Percentiles rank a stretch among this genome's conserved stretches.
These are phyloP conservation scores for Saxophila tyrrhenica DNA, from an alignment of 495 filamentous ascomycete species.

Conservation along the genomic window DNA sequence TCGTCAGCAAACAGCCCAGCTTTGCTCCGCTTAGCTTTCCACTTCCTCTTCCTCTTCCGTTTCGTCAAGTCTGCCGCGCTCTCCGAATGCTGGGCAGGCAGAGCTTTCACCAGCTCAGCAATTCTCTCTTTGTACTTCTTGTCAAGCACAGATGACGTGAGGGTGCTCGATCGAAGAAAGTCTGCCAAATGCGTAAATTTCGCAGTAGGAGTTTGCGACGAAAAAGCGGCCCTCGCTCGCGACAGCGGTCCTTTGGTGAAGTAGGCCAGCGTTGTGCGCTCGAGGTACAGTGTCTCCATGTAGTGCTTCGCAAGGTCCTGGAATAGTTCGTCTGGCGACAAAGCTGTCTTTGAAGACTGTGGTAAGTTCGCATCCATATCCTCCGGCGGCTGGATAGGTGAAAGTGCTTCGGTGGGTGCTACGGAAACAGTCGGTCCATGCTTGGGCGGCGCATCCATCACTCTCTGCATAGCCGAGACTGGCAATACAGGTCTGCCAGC, in stretches of 20 bases:
- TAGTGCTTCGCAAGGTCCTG: conserved; percentile 62
- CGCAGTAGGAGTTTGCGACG: conserved; percentile 38
- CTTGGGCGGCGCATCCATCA: background rate
- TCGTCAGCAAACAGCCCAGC: conserved; percentile 70
- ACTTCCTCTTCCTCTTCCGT: conserved; percentile 43
- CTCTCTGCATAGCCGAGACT: background rate
- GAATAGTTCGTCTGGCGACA: conserved; percentile 38
- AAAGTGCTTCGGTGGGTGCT: background rate
- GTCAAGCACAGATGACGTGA: conserved; percentile 66
- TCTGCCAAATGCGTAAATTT: conserved; percentile 41
- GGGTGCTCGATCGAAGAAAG: conserved; percentile 59
- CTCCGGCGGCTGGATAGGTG: background rate
- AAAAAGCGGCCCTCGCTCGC: conserved; percentile 68
- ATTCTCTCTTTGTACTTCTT: conserved; percentile 77
- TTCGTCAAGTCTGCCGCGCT: conserved; percentile 6
- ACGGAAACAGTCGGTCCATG: no score
- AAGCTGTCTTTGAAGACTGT: background rate
- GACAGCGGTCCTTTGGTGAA: conserved; percentile 94
- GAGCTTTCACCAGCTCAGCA: conserved; percentile 52
- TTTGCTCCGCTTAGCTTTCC: conserved; percentile 62
- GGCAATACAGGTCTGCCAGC: background rate
- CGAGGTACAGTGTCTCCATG: conserved; percentile 78
- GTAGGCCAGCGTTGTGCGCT: conserved; percentile 88
- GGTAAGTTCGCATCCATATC: background rate
- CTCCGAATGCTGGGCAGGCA: conserved; percentile 40